A percentile compares a stretch with the other conserved stretches of the same genome.
Conservation (phyloP, 225 moss, liverwort and hornwort genomes). For the Sphagnum tenellum region DNA sequence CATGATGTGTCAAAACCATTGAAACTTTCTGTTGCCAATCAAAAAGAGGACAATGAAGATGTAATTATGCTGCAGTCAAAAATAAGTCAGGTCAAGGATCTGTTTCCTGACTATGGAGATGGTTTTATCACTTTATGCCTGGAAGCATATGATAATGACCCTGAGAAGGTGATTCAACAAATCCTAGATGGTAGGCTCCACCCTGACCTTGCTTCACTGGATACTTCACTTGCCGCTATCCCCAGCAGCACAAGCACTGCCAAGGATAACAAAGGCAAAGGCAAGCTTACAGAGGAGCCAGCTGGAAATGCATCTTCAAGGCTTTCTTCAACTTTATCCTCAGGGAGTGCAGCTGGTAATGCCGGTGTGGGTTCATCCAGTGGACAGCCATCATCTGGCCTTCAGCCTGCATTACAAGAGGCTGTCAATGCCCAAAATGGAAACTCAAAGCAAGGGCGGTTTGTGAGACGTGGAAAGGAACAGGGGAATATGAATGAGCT, state of each 20-base stretch:
- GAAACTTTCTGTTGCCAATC: slow-evolving; percentile 4
- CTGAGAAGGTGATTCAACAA: slow-evolving; percentile 77
- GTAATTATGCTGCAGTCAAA: slow-evolving; percentile 57
- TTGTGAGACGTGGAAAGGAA: slow-evolving; percentile 44
- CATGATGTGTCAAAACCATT: slow-evolving; percentile 8
- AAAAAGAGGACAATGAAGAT: slow-evolving; percentile 41
- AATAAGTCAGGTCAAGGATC: slow-evolving; percentile 82
- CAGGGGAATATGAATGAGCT: slow-evolving; percentile 49
- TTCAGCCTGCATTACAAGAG: slow-evolving; percentile 1
- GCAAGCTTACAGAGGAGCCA: slow-evolving; percentile 53
- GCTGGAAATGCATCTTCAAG: slow-evolving; percentile 14
- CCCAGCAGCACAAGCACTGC: slow-evolving; percentile 31
- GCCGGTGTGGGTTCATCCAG: slow-evolving; percentile 22
- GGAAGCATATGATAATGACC: slow-evolving; percentile 89
- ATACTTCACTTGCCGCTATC: slow-evolving; percentile 43
- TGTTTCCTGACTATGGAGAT: slow-evolving; percentile 87
- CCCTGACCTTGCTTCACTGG: slow-evolving; percentile 61
- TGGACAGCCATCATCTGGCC: slow-evolving; percentile 13
- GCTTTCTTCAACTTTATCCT: slow-evolving; percentile 3
- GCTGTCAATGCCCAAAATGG: slow-evolving; percentile 13
- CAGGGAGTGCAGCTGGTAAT: slow-evolving; percentile 16
- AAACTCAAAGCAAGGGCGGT: slow-evolving; percentile 54
- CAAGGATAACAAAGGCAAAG: slow-evolving; percentile 81
- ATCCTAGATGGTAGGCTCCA: slow-evolving; percentile 82
- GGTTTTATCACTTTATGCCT: slow-evolving; percentile 82